Conservation (phyloP, 805 yeast genomes). For the Peterozyma toletana region DNA sequence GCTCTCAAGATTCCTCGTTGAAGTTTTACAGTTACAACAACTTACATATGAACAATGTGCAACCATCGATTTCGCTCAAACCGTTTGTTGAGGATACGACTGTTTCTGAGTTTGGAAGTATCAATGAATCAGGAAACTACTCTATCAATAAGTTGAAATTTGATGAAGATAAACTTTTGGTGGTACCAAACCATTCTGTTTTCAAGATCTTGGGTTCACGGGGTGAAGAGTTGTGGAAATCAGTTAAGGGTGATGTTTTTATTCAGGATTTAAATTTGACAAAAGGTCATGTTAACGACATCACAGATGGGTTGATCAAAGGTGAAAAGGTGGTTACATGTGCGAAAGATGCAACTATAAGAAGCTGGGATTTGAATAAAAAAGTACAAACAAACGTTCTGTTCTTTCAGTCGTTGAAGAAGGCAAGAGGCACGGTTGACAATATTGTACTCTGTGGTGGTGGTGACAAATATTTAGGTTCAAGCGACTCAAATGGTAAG, state of each 20-base stretch:
- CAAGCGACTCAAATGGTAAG: conserved; percentile 6
- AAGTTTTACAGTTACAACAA: conserved; percentile 25
- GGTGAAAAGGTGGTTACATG: conserved; percentile 12
- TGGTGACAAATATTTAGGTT: conserved; percentile 3
- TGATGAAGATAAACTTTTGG: conserved; percentile 4
- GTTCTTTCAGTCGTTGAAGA: conserved; percentile 10
- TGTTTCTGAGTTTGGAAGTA: conserved; percentile 9
- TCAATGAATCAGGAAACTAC: conserved; percentile 5
- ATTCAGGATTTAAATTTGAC: conserved; percentile 19
- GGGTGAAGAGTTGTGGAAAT: conserved; percentile 11
- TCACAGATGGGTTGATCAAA: conserved; percentile 14
- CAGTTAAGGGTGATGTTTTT: conserved; percentile 16
- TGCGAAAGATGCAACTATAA: conserved; percentile 17
- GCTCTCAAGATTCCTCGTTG: conserved; percentile 19
- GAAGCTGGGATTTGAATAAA: conserved; percentile 16
- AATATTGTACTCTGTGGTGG: background rate
- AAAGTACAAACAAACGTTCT: conserved; percentile 12
- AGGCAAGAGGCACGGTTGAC: conserved; percentile 1
- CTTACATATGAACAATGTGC: conserved; percentile 16
- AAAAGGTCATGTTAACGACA: conserved; percentile 16
- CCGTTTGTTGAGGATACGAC: conserved; percentile 8
- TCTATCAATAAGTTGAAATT: conserved; percentile 3
- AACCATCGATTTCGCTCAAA: conserved; percentile 9
- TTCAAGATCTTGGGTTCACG: conserved; percentile 11
- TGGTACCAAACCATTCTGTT: conserved; percentile 10